Evolutionary conservation across 2,329 filamentous ascomycete species (phyloP), one percentile per base, ranked within the genome.

Genomic region (Dothiorella sarmentorum): DNA sequence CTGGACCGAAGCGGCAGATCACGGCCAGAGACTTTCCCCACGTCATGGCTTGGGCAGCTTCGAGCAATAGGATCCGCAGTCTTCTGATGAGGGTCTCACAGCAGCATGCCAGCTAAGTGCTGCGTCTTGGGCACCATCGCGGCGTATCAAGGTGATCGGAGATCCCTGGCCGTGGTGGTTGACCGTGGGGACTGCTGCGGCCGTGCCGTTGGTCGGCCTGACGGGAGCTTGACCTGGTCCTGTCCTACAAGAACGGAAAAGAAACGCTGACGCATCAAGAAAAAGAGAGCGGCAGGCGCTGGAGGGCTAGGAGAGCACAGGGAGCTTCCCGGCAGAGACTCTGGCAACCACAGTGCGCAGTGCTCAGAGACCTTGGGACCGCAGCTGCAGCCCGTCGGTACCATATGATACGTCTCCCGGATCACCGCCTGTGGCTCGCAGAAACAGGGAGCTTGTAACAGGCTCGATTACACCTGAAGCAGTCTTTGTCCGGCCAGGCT

Each of bases 111-210:
- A 49, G 40, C 55, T 22, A 27, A 9, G 24, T 31, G 20, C 55
- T 18, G 42, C 31, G 44, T 58, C 35, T 58, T 58, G 55, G 55
- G 55, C 55, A 58, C 11, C 55, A 58, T 58, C 55, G 55, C 43
- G 33, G 43, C 42, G 55, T 47, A 47, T 47, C 33, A 40, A 26
- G 55, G 17, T 24, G 55, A 58, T 58, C 55, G 55, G 43, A 58
- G 55, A 58, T 58, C 49, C 49, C 49, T 53, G 49, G n/a, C 20
- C n/a, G 49, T 6, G 24, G 49, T 53, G 24, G 33, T 49, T 31
- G 10, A 29, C 29, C 18, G 35, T 49, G 27, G 55, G 55, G 44
- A 40, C 37, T 42, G 44, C 43, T 22, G 43, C 55, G 22, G 55
- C 55, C 9, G 15, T n/a, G 37, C 44, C 18, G 42, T 47, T 58